Percentiles rank a stretch among this genome's conserved stretches.
These are phyloP conservation scores for Ganoderma leucocontextum DNA, from an alignment of 1,284 basidiomycete genomes.

Conservation along the genomic window DNA sequence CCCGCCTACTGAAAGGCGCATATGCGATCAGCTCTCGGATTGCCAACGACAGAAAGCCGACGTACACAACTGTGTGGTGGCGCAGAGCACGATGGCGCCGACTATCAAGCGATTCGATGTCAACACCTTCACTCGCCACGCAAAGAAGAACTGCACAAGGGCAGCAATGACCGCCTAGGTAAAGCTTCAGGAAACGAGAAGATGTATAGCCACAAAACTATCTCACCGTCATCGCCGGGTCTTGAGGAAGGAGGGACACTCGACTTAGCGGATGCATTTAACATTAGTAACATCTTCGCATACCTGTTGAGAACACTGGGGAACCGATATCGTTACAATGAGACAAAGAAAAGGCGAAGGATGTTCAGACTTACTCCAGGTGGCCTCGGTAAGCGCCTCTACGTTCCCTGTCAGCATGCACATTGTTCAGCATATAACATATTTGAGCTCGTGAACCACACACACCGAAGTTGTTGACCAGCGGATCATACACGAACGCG, in stretches of 20 bases:
- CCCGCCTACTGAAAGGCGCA: neutral
- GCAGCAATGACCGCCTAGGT: constrained; percentile 41
- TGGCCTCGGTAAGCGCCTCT: neutral
- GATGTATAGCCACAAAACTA: neutral
- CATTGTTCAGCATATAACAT: neutral
- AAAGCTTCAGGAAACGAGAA: constrained; percentile 35
- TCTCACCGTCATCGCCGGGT: constrained; percentile 3
- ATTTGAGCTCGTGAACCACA: neutral
- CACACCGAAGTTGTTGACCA: constrained; percentile 33
- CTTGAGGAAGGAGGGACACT: neutral
- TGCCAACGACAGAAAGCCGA: neutral
- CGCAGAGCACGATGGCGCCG: neutral
- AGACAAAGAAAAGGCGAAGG: neutral
- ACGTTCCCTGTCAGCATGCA: neutral
- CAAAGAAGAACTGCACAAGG: constrained; percentile 48
- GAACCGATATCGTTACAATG: neutral
- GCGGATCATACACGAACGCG: constrained; percentile 41
- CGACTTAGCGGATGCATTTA: neutral
- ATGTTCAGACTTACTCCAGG: neutral
- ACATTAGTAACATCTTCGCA: neutral
- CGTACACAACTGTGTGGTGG: neutral
- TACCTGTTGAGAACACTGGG: neutral
- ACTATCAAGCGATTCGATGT: constrained; percentile 15
- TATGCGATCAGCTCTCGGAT: neutral
- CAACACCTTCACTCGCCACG: constrained; percentile 44